Percentiles rank a stretch among this genome's conserved stretches.
These are phyloP conservation scores for Dactylellina cionopaga DNA, from an alignment of 2,329 filamentous ascomycete species.

Conservation along the genomic window DNA sequence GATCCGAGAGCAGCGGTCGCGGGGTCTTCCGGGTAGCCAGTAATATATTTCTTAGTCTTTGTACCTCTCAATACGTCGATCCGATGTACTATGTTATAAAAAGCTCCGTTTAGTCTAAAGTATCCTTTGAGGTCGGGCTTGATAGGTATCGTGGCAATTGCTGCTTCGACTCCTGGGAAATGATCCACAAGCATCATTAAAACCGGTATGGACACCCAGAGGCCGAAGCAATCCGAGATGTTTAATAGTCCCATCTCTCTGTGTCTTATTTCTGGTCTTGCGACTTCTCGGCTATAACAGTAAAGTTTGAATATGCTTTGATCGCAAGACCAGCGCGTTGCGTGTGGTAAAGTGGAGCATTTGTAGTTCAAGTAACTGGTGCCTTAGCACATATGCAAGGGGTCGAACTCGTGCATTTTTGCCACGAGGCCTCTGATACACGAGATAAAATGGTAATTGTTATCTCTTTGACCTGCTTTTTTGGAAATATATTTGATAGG, in stretches of 20 bases:
- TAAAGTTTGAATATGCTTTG: neutral
- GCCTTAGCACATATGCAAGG: conserved; percentile 43
- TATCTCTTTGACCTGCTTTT: conserved; percentile 25
- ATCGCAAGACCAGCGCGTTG: conserved; percentile 21
- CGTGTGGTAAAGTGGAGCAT: conserved; percentile 49
- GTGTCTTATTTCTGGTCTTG: neutral
- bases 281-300: no score
- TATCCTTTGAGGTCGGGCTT: conserved; percentile 13
- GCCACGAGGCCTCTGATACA: conserved; percentile 45
- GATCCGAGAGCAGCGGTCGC: neutral
- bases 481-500: neutral
- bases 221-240: conserved; percentile 4
- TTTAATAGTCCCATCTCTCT: conserved; percentile 5
- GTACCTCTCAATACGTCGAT: conserved; percentile 3
- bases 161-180: neutral
- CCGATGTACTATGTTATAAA: neutral
- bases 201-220: conserved; percentile 13
- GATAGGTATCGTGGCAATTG: conserved; percentile 12
- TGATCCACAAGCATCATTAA: conserved; percentile 13
- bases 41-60: neutral
- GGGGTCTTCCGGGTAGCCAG: neutral
- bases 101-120: neutral
- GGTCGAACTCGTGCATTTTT: conserved; percentile 15
- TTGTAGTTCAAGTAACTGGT: conserved; percentile 7
- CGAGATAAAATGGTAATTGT: conserved; percentile 2